Evolutionary conservation across 176 grass and related monocot genomes (phyloP).

Genomic region (Bromus sterilis): DNA sequence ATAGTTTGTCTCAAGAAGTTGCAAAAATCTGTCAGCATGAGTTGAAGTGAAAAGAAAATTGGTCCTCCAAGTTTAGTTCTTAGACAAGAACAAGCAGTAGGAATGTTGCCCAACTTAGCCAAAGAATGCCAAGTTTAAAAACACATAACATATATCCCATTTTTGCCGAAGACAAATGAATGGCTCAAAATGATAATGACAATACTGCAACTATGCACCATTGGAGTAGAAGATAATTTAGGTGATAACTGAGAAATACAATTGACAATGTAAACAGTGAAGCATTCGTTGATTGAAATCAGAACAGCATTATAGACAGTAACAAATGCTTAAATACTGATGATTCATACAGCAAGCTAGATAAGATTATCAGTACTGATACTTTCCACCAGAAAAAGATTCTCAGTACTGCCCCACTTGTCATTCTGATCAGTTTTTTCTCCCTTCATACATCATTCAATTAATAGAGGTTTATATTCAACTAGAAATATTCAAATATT

Average conservation of each 20-base stretch:
- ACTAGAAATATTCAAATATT: neutral
- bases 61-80: neutral
- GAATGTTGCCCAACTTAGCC: neutral
- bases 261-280: neutral
- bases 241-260: neutral
- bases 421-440: neutral
- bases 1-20: neutral
- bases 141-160: neutral
- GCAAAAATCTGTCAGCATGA: neutral
- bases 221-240: neutral
- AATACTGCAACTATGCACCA: neutral
- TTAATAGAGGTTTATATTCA: neutral
- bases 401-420: neutral
- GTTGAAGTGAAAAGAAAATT: neutral
- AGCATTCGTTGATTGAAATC: neutral
- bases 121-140: neutral
- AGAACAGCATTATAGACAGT: neutral
- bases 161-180: neutral
- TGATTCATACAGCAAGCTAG: neutral
- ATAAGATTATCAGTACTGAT: neutral
- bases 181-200: neutral
- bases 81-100: neutral
- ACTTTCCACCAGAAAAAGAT: neutral
- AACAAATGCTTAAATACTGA: neutral
- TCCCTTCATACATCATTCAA: neutral